A percentile compares a stretch with the other conserved stretches of the same genome.
phyloP scores from a whole-genome alignment of 306 rosid genomes.

The Acacia confusa region DNA sequence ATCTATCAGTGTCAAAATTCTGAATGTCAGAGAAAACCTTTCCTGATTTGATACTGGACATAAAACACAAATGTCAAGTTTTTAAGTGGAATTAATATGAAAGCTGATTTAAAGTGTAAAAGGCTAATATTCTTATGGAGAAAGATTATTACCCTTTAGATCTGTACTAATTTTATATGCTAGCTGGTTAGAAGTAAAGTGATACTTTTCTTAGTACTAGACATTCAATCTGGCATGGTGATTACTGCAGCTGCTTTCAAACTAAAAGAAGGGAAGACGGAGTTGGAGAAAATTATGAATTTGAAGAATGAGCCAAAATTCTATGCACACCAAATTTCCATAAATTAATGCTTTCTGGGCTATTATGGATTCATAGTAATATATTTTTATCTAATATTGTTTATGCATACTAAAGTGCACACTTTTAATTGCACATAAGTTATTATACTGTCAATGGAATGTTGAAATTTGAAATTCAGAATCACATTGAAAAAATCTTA shows the following conservation, averaged over 20 bases:
- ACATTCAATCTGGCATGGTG: background rate
- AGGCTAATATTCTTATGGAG: background rate
- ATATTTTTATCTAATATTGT: background rate
- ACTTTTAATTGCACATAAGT: background rate
- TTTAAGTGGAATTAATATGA: background rate
- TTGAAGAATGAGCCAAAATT: background rate
- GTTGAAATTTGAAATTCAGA: no score
- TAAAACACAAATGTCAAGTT: background rate
- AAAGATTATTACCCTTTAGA: background rate
- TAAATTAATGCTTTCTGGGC: background rate
- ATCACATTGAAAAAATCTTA: no score
- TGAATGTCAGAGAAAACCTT: background rate
- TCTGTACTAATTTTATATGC: background rate
- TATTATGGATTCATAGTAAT: background rate
- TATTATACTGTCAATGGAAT: background rate
- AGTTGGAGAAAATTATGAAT: background rate
- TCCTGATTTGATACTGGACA: background rate
- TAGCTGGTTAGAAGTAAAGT: background rate
- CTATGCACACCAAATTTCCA: background rate
- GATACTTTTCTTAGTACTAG: background rate
- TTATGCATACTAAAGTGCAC: background rate
- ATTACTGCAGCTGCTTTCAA: background rate
- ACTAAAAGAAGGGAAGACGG: background rate
- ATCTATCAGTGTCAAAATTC: background rate
- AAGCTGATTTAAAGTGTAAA: background rate